Evolutionary conservation across 2,329 filamentous ascomycete species (phyloP).

Genomic region (Camptophora hylomeconis): DNA sequence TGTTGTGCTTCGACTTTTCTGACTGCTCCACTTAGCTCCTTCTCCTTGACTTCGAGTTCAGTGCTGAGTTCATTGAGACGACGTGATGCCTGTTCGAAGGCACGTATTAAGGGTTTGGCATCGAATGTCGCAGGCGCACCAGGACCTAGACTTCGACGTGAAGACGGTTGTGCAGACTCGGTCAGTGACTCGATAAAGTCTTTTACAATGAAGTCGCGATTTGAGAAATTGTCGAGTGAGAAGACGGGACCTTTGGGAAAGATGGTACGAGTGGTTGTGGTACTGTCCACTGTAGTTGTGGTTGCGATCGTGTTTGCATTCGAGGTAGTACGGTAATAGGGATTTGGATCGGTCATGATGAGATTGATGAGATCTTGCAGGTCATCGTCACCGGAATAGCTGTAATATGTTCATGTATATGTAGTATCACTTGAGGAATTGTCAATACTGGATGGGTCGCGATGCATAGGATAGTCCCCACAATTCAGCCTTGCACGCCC

Average conservation of each 20-base stretch:
- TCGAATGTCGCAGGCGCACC: constrained; percentile 54
- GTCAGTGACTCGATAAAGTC: constrained; percentile 93
- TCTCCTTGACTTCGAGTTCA: constrained; percentile 79
- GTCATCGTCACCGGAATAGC: too few species aligned
- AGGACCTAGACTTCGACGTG: constrained; percentile 52
- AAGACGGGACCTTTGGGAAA: constrained; percentile 73
- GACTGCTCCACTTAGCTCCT: constrained; percentile 78
- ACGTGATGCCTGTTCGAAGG: constrained; percentile 62
- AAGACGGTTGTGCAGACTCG: constrained; percentile 65
- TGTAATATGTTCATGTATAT: too few species aligned
- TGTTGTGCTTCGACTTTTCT: constrained; percentile 85
- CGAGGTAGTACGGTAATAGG: neutral
- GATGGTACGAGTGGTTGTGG: constrained; percentile 45
- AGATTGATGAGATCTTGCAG: too few species aligned
- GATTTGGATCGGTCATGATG: too few species aligned
- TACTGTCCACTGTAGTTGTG: constrained; percentile 13
- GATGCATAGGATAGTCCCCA: too few species aligned
- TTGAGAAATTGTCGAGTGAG: constrained; percentile 76
- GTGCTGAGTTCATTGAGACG: constrained; percentile 46
- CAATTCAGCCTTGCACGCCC: too few species aligned
- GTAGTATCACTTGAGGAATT: too few species aligned
- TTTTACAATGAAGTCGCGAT: constrained; percentile 90
- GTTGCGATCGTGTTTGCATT: neutral
- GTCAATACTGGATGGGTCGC: too few species aligned
- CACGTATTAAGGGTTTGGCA: constrained; percentile 89